Evolutionary conservation across 225 moss, liverwort and hornwort genomes (phyloP).

Genomic region (Marchantia paleacea): DNA sequence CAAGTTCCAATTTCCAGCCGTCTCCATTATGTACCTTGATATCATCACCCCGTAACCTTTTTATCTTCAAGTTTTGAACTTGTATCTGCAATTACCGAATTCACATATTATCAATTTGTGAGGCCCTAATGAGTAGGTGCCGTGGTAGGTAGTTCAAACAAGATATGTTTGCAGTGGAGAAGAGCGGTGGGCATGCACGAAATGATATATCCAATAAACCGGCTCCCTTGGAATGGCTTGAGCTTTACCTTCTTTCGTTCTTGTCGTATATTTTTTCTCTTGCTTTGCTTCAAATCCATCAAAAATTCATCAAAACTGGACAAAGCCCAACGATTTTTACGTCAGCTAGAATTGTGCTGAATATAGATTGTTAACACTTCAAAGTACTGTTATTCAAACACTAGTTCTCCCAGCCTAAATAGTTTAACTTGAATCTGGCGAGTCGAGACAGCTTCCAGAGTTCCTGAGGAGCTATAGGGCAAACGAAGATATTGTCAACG

Average conservation of each 20-base stretch:
- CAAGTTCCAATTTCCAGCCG: neutral
- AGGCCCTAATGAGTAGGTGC: neutral
- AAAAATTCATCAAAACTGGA: slow-evolving; percentile 90
- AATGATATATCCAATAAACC: neutral
- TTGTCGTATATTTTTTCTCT: slow-evolving; percentile 96
- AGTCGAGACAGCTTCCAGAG: neutral
- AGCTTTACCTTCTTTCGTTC: slow-evolving; percentile 87
- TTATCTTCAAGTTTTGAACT: slow-evolving; percentile 75
- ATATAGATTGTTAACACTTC: neutral
- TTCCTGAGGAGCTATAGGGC: too few species aligned
- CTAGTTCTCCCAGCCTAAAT: neutral
- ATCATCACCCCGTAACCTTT: slow-evolving; percentile 86
- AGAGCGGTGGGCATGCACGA: neutral
- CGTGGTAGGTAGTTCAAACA: neutral
- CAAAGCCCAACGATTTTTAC: neutral
- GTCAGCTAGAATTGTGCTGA: neutral
- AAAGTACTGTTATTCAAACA: neutral
- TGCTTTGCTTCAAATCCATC: slow-evolving; percentile 99
- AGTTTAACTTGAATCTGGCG: neutral
- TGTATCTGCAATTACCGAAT: slow-evolving; percentile 50
- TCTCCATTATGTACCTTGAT: slow-evolving; percentile 68
- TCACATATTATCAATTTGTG: neutral
- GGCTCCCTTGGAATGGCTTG: neutral
- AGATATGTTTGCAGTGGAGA: neutral
- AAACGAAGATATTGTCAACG: too few species aligned